phyloP scores from a whole-genome alignment of 1,284 basidiomycete genomes.

The Neonothopanus nambi region DNA sequence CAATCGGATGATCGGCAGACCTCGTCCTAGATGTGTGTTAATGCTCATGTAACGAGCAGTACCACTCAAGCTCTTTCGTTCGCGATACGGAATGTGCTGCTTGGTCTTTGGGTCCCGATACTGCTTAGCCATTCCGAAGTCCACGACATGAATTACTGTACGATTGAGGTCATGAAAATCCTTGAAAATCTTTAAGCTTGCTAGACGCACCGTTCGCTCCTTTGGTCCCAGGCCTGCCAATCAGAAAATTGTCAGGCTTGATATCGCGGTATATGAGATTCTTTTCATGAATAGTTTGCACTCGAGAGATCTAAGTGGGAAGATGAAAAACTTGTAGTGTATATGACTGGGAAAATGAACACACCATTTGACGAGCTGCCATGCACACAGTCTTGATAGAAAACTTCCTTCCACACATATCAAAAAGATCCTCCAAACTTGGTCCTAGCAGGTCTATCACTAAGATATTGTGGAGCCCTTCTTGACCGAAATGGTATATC shows the following conservation, averaged over 20 bases:
- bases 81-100: conserved; percentile 95
- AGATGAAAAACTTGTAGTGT: not conserved
- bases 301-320: conserved; percentile 71
- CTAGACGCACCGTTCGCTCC: conserved; percentile 64
- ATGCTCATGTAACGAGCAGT: conserved; percentile 98
- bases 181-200: conserved; percentile 15
- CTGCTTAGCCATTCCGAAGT: conserved; percentile 98
- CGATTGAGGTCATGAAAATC: not conserved
- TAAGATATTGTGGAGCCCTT: conserved; percentile 96
- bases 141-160: conserved; percentile 65
- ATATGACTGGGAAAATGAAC: not conserved
- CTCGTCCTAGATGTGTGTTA: conserved; percentile 93
- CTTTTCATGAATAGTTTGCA: conserved; percentile 96
- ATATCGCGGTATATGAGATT: conserved; percentile 98
- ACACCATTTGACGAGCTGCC: conserved; percentile 95
- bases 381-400: conserved; percentile 95
- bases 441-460: conserved; percentile 95
- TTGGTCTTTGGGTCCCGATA: conserved; percentile 97
- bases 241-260: conserved; percentile 96
- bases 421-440: conserved; percentile 91
- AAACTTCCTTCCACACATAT: conserved; percentile 95
- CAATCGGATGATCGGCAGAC: conserved; percentile 40
- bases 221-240: conserved; percentile 90
- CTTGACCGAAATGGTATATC: conserved; percentile 97
- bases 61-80: conserved; percentile 88